Evolutionary conservation across 257 asterid genomes (phyloP).

Genomic region (Ballota nigra): DNA sequence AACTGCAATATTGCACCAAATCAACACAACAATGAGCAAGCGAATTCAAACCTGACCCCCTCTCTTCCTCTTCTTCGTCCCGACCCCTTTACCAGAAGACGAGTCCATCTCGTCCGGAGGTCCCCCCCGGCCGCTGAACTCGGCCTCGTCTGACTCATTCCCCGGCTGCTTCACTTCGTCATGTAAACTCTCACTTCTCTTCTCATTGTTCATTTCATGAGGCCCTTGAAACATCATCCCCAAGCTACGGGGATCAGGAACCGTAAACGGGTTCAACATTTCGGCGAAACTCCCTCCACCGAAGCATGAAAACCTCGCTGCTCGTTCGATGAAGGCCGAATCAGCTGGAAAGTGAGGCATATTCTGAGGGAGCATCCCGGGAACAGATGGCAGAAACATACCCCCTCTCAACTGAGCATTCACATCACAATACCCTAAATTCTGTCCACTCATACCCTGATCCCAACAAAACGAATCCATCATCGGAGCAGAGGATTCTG

Average conservation of each 20-base stretch:
- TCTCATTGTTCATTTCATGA: conserved; percentile 45
- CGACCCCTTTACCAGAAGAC: conserved; percentile 48
- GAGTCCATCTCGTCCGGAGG: conserved; percentile 53
- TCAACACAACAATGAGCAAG: not conserved
- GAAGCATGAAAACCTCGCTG: conserved; percentile 87
- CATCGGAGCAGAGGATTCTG: conserved; percentile 43
- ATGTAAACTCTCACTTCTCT: conserved; percentile 36
- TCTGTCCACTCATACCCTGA: conserved; percentile 45
- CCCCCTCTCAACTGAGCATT: conserved; percentile 56
- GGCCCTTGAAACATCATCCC: conserved; percentile 43
- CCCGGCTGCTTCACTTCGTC: conserved; percentile 54
- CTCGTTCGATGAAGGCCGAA: conserved; percentile 81
- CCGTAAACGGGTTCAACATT: conserved; percentile 44
- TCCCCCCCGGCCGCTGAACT: conserved; percentile 62
- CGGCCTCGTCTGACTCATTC: conserved; percentile 66
- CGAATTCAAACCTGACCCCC: conserved; percentile 50
- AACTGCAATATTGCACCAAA: not conserved
- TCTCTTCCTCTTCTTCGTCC: conserved; percentile 76
- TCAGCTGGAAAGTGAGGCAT: conserved; percentile 79
- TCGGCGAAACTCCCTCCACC: conserved; percentile 71
- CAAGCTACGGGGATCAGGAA: conserved; percentile 37
- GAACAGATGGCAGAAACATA: conserved; percentile 49
- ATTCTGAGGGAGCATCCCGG: conserved; percentile 56
- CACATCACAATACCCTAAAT: conserved; percentile 51
- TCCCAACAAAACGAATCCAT: conserved; percentile 72